phyloP scores from a whole-genome alignment of 2,329 filamentous ascomycete species.

The Orbilia oligospora region DNA sequence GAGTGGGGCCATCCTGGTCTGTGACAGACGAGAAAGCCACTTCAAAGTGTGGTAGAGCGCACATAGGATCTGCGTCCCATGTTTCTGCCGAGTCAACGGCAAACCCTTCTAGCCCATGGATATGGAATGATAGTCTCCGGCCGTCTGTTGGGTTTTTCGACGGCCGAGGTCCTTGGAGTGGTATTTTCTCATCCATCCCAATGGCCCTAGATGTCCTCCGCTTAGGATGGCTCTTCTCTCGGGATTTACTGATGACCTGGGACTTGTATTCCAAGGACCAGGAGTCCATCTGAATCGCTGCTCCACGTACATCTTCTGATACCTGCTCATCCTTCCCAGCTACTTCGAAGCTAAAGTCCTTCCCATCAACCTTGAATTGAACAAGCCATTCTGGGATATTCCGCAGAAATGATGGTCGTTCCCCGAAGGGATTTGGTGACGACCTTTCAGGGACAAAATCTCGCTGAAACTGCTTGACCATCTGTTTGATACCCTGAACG shows the following conservation, averaged over 20 bases:
- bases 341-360: slow-evolving; percentile 90
- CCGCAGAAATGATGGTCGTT: slow-evolving; percentile 78
- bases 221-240: slow-evolving; percentile 72
- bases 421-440: slow-evolving; percentile 70
- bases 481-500: slow-evolving; percentile 90
- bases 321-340: slow-evolving; percentile 89
- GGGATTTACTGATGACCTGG: slow-evolving; percentile 78
- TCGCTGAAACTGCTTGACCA: slow-evolving; percentile 84
- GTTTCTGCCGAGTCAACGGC: slow-evolving; percentile 89
- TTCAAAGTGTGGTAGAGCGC: slow-evolving; percentile 88
- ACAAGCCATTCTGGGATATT: slow-evolving; percentile 86
- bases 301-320: slow-evolving; percentile 83
- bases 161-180: slow-evolving; percentile 69
- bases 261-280: slow-evolving; percentile 92
- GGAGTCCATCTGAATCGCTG: slow-evolving; percentile 87
- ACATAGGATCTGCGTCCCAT: slow-evolving; percentile 86
- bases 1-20: slow-evolving; percentile 87
- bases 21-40: slow-evolving; percentile 86
- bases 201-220: slow-evolving; percentile 74
- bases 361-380: slow-evolving; percentile 85
- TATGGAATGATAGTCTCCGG: slow-evolving; percentile 82
- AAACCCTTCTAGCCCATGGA: slow-evolving; percentile 87
- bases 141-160: slow-evolving; percentile 76
- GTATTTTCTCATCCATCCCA: slow-evolving; percentile 66
- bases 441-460: slow-evolving; percentile 76